Percentiles rank a stretch among this genome's conserved stretches.
Conservation (phyloP, 345 rosid genomes). For the Sisymbrium irio region DNA sequence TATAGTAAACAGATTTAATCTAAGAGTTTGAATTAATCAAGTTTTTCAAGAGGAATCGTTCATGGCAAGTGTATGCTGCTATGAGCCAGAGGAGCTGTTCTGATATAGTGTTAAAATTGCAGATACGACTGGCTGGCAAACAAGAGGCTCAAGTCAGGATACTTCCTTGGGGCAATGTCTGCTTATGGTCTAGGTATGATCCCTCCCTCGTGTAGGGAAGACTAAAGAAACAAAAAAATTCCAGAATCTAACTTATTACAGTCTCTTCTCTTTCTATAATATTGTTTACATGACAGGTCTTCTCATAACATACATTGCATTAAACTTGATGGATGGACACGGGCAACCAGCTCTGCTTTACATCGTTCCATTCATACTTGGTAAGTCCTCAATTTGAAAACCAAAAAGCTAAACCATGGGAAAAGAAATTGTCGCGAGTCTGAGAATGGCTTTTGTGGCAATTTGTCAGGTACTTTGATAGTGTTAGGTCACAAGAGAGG, state of each 20-base stretch:
- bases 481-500: conserved; percentile 79
- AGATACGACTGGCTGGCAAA: conserved; percentile 92
- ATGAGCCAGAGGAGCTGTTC: background rate
- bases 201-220: background rate
- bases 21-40: background rate
- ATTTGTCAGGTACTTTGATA: conserved; percentile 61
- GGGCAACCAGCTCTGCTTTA: conserved; percentile 98
- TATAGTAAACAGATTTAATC: background rate
- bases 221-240: background rate
- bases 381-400: conserved; percentile 42
- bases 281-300: conserved; percentile 49
- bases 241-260: conserved; percentile 5
- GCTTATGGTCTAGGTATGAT: conserved; percentile 78
- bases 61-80: background rate
- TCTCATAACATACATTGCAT: conserved; percentile 81
- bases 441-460: background rate
- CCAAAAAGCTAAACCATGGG: background rate
- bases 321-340: conserved; percentile 97
- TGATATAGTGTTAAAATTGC: conserved; percentile 14
- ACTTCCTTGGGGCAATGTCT: conserved; percentile 85
- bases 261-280: background rate
- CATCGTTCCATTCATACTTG: conserved; percentile 93
- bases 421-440: background rate
- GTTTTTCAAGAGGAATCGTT: background rate
- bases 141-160: conserved; percentile 74